Base-by-base conservation (phyloP, 805 yeast species). In the Sugiyamaella marilandica region DNA sequence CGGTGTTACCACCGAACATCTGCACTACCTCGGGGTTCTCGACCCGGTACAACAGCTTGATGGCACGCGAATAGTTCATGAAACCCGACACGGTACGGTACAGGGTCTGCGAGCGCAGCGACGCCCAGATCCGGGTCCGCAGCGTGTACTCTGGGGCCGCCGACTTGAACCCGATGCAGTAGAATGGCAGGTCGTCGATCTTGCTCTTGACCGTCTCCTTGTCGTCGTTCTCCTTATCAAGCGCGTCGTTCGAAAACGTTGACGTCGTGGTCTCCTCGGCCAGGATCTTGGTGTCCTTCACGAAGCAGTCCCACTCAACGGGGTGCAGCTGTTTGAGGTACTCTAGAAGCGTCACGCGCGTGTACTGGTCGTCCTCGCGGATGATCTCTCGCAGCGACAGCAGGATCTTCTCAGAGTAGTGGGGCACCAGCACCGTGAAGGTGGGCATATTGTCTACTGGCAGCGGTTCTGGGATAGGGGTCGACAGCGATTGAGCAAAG, bases 401-500 rank as follows among this genome's bases (percentile, higher is more conserved):
- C 62, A 91, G 77, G 57, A 92, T 92, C 82, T 90, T 92, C 75
- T 92, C 99, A 59, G 94, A 78, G 73, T 92, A 92, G 71, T 92
- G 99, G 65, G 99, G 98, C 61, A 92, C 86, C 71, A 92, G 77
- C 19, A 94, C 98, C 37, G 99, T 91, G 72, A 94, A 94, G 10
- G 98, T 92, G 60, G 99, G 99, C 99, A 94, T 94, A 78, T 92
- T 92, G 73, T 94, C 99, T 62, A 95, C 98, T 43, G 99, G 99
- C 68, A 94, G 78, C 57, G 99, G 98, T 75, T 94, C 99, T 58
- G 97, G 96, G 64, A 94, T 91, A 62, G 99, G 99, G 55, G 99
- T 94, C 49, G 99, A 95, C 72, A 94, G 79, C 10, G 98, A 91
- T 74, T 94, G 99, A 55, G 99, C 99, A 76, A 94, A 94, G 86